Conservation (phyloP, 2,329 filamentous ascomycete species). For the Monosporascus sp. region DNA sequence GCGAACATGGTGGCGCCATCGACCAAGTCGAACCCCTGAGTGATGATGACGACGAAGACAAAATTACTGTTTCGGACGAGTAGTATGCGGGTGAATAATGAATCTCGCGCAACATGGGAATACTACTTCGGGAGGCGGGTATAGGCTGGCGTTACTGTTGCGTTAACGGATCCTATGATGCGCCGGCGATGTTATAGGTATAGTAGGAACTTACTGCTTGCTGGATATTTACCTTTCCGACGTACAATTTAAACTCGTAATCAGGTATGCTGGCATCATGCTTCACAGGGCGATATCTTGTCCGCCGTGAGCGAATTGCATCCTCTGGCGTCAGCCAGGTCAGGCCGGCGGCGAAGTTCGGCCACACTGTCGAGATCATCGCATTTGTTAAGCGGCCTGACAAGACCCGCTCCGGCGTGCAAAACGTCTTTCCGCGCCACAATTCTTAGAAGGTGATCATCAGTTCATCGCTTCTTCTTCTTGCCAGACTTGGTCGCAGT, state of each 20-base stretch:
- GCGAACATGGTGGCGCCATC: slow-evolving; percentile 67
- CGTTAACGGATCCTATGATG: neutral
- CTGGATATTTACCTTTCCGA: neutral
- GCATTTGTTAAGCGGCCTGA: no score
- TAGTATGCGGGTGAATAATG: neutral
- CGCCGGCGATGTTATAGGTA: neutral
- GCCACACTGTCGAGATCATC: no score
- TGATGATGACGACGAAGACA: slow-evolving; percentile 50
- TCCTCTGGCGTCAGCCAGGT: no score
- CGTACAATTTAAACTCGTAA: no score
- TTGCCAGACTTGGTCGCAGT: slow-evolving; percentile 23
- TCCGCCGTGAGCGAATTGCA: no score
- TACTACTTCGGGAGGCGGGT: neutral
- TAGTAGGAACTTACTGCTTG: neutral
- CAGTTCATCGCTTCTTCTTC: slow-evolving; percentile 32
- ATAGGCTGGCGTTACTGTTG: neutral
- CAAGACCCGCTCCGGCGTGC: no score
- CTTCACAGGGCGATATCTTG: no score
- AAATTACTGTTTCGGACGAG: slow-evolving; percentile 1
- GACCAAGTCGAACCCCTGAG: slow-evolving; percentile 89
- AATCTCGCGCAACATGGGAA: neutral
- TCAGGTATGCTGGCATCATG: no score
- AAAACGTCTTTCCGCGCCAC: no score
- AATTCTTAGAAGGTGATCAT: neutral
- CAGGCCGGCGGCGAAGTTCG: no score